These are phyloP conservation scores for Pseudocercospora ulei DNA, from an alignment of 2,329 filamentous ascomycete genomes.

Conservation along the genomic window DNA sequence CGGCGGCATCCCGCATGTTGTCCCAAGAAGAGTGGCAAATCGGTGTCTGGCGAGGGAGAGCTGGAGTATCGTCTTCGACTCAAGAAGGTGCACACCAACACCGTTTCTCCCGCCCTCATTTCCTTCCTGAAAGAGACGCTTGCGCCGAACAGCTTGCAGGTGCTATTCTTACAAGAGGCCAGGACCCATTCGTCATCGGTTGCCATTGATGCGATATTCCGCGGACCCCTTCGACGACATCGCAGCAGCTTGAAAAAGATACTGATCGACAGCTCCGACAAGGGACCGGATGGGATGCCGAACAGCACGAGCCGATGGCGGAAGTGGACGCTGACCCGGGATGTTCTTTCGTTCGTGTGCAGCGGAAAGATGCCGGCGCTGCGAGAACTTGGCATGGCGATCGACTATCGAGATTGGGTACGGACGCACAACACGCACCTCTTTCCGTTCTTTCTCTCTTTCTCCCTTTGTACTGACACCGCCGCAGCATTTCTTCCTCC, in stretches of 20 bases:
- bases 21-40: constrained; percentile 26
- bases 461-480: constrained; percentile 9
- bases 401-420: constrained; percentile 73
- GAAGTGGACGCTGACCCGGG: constrained; percentile 60
- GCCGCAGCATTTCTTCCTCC: constrained; percentile 63
- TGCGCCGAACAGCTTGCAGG: constrained; percentile 68
- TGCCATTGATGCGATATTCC: constrained; percentile 60
- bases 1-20: constrained; percentile 28
- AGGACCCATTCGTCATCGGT: constrained; percentile 49
- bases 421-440: constrained; percentile 30
- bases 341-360: constrained; percentile 62
- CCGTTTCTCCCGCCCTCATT: constrained; percentile 58
- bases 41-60: constrained; percentile 19
- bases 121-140: constrained; percentile 67
- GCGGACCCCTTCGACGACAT: constrained; percentile 60
- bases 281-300: constrained; percentile 37
- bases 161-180: constrained; percentile 64
- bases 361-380: constrained; percentile 65
- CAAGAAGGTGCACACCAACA: constrained; percentile 66
- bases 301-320: constrained; percentile 46
- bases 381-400: constrained; percentile 59
- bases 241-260: constrained; percentile 60
- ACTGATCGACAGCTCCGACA: constrained; percentile 61
- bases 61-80: constrained; percentile 54
- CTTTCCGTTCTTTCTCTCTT: constrained; percentile 1